Evolutionary conservation across 768 basidiomycete species (phyloP).

Genomic region (Floccularia luteovirens): DNA sequence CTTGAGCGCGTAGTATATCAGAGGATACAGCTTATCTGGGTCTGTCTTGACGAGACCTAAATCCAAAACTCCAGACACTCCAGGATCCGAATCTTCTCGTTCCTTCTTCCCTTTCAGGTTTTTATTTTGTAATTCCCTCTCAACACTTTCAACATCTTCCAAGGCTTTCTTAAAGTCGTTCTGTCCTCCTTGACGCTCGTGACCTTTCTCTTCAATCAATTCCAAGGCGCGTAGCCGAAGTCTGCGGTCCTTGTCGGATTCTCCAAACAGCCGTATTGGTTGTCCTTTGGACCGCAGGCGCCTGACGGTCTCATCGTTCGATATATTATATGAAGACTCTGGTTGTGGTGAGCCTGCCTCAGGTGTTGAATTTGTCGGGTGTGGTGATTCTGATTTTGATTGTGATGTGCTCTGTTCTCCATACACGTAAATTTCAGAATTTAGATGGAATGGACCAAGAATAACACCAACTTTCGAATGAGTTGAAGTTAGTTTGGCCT

Average conservation of each 20-base stretch:
- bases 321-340: slow-evolving; percentile 74
- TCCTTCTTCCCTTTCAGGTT: slow-evolving; percentile 53
- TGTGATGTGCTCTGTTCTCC: slow-evolving; percentile 40
- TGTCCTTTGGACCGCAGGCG: slow-evolving; percentile 88
- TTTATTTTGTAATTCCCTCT: slow-evolving; percentile 56
- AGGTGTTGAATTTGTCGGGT: slow-evolving; percentile 19
- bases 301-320: slow-evolving; percentile 87
- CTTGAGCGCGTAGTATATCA: slow-evolving; percentile 96
- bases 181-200: slow-evolving; percentile 74
- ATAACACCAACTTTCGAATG: slow-evolving; percentile 38
- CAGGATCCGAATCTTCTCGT: slow-evolving; percentile 54
- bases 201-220: slow-evolving; percentile 86
- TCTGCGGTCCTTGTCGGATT: slow-evolving; percentile 90
- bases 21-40: slow-evolving; percentile 91
- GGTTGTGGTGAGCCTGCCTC: slow-evolving; percentile 34
- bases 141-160: slow-evolving; percentile 80
- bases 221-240: slow-evolving; percentile 89
- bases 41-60: slow-evolving; percentile 79
- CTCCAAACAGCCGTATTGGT: slow-evolving; percentile 91
- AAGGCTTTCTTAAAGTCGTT: slow-evolving; percentile 93
- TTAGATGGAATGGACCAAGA: slow-evolving; percentile 3
- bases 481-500: slow-evolving; percentile 16
- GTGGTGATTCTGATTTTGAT: slow-evolving; percentile 33
- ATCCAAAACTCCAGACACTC: slow-evolving; percentile 60
- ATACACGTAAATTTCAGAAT: slow-evolving; percentile 30